Evolutionary conservation across 257 asterid genomes (phyloP).

Genomic region (Solanum lignicaule): DNA sequence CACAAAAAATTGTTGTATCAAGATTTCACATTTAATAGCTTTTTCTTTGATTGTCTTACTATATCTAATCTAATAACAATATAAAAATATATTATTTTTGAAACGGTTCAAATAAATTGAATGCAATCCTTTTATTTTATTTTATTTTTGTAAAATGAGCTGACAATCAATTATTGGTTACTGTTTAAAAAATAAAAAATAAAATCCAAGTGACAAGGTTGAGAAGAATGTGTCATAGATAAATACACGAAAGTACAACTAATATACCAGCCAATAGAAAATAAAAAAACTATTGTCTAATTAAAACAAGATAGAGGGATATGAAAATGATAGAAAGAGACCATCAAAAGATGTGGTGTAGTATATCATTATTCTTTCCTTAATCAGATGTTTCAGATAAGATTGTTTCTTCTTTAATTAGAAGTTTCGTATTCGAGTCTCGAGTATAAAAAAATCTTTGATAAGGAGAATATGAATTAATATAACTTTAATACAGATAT

Average conservation of each 20-base stretch:
- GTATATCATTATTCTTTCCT: fast-evolving
- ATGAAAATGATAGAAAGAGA: neutral
- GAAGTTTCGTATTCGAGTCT: too few relatives aligned
- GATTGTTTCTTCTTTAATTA: too few relatives aligned
- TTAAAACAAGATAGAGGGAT: neutral
- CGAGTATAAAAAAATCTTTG: too few relatives aligned
- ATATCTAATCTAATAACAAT: neutral
- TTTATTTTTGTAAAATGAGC: too few relatives aligned
- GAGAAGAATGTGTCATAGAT: neutral
- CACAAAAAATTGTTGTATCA: too few relatives aligned
- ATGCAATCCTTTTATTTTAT: neutral
- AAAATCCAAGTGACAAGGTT: neutral
- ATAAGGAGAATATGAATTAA: too few relatives aligned
- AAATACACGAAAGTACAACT: neutral
- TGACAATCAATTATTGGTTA: neutral
- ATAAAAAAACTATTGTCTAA: neutral
- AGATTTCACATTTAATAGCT: too few relatives aligned
- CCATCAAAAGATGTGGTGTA: too few relatives aligned
- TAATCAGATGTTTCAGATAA: too few relatives aligned
- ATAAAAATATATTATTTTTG: too few relatives aligned
- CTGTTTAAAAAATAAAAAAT: neutral
- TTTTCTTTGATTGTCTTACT: neutral
- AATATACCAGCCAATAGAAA: neutral
- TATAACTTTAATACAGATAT: too few relatives aligned
- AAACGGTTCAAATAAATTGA: too few relatives aligned